Evolutionary conservation across 805 yeast genomes (phyloP), one percentile per base, ranked within the genome.

Genomic region (Suhomyces sp.): DNA sequence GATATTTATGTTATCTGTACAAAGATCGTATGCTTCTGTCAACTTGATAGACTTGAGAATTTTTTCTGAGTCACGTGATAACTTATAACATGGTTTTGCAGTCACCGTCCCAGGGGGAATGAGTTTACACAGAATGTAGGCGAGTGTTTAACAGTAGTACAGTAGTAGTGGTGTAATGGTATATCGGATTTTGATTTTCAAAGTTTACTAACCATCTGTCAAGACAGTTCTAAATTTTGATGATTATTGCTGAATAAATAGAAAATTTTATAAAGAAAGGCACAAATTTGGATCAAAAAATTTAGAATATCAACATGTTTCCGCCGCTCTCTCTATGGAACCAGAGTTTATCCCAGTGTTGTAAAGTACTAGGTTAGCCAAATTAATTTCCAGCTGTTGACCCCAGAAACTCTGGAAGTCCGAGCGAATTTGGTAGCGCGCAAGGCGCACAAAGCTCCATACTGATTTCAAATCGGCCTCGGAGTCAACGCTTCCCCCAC

Each of bases 1-100:
- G 63, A 48, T 12, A 49, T 51, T 7, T 38, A 19, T 38, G 36
- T 33, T 27, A n/a, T 38, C 42, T 17, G 24, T 38, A 19, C 42
- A 2, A 29, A 29, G 24, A 17, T 12, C 42, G 24, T 19, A 10
- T 15, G 42, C 22, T 17, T 19, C 42, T 38, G 42, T 17, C 42
- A 38, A 13, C 29, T 8, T 26, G 12, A 12, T 29, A 29, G 7
- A 13, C 40, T 35, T 36, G 49, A 35, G 44, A 47, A 47, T 23
- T 47, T 47, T 47, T 42, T 36, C 24, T 27, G n/a, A 3, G 35
- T 47, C 49, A 47, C 49, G 49, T 47, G 49, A 35, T 3, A 6
- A 15, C 15, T 33, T 33, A 27, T 26, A 27, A 27, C 29, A 27
- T 8, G 23, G 8, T 38, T 38, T 38, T 38, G 42, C 42, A 38